A percentile compares a stretch with the other conserved stretches of the same genome.
phyloP scores from a whole-genome alignment of 2,329 filamentous ascomycete genomes.

The Scedosporium dehoogii region DNA sequence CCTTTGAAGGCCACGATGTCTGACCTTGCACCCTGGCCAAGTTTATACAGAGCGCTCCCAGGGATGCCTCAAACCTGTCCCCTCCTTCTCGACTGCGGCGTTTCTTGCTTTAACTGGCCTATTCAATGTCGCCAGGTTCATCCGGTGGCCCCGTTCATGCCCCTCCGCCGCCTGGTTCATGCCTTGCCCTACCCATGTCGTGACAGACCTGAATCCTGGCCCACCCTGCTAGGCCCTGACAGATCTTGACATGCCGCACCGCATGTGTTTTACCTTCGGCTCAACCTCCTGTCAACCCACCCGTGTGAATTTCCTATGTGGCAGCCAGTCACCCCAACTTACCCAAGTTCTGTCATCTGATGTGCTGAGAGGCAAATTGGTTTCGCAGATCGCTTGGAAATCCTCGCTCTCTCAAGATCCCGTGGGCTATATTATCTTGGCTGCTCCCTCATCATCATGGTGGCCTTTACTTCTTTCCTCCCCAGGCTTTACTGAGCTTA shows the following conservation, averaged over 20 bases:
- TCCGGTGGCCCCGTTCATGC: not conserved
- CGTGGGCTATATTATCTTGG: not conserved
- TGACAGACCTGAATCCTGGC: conserved; percentile 1
- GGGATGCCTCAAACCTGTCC: not conserved
- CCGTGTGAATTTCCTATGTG: not conserved
- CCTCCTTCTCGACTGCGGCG: too few species aligned
- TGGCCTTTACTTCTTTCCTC: not conserved
- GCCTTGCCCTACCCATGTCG: not conserved
- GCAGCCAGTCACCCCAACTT: not conserved
- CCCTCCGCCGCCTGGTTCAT: not conserved
- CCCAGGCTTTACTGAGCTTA: not conserved
- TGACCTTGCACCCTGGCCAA: not conserved
- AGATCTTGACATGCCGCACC: not conserved
- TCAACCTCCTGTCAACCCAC: conserved; percentile 1
- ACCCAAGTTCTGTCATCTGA: not conserved
- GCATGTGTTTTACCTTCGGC: not conserved
- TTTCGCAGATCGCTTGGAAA: not conserved
- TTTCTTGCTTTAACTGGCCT: not conserved
- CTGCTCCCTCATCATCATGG: not conserved
- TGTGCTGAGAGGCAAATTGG: not conserved
- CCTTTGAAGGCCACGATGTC: not conserved
- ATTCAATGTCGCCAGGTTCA: not conserved
- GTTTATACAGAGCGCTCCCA: too few species aligned
- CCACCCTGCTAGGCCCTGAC: not conserved
- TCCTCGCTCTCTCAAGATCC: not conserved